These are phyloP conservation scores for Botrytis porri DNA, from an alignment of 2,329 filamentous ascomycete species.

Conservation along the genomic window DNA sequence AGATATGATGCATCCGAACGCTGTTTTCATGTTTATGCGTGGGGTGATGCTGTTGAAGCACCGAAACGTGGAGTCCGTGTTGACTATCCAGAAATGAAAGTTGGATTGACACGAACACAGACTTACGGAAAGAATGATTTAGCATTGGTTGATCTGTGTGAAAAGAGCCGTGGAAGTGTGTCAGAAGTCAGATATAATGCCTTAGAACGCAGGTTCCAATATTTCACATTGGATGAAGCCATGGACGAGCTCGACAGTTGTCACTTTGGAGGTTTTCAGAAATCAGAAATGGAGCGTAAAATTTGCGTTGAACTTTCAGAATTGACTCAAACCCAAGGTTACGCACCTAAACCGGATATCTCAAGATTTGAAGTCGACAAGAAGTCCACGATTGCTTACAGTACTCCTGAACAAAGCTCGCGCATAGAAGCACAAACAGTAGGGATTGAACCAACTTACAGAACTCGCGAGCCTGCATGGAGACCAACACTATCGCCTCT, in stretches of 20 bases:
- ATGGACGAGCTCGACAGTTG: background rate
- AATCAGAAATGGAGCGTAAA: background rate
- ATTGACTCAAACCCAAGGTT: slow-evolving; percentile 12
- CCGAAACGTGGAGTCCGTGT: background rate
- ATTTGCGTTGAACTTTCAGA: slow-evolving; percentile 13
- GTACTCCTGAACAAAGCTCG: background rate
- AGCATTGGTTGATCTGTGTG: background rate
- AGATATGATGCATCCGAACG: slow-evolving; percentile 12
- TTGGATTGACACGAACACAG: slow-evolving; percentile 17
- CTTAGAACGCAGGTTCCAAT: background rate
- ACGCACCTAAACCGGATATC: background rate
- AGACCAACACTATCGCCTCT: slow-evolving; percentile 11
- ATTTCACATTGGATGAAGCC: background rate
- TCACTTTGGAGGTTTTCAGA: background rate
- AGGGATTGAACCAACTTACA: background rate
- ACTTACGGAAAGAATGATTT: background rate
- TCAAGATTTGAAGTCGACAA: background rate
- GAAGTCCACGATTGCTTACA: background rate
- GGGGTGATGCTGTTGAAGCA: background rate
- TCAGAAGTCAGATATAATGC: slow-evolving; percentile 3
- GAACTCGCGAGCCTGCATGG: slow-evolving; percentile 6
- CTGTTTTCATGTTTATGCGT: background rate
- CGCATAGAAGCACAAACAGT: background rate
- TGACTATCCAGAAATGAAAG: slow-evolving; percentile 15
- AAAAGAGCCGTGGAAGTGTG: background rate